A percentile compares a stretch with the other conserved stretches of the same genome.
These are phyloP conservation scores for Ceratocystis diversiconidia DNA, from an alignment of 2,329 filamentous ascomycete species.

Conservation along the genomic window DNA sequence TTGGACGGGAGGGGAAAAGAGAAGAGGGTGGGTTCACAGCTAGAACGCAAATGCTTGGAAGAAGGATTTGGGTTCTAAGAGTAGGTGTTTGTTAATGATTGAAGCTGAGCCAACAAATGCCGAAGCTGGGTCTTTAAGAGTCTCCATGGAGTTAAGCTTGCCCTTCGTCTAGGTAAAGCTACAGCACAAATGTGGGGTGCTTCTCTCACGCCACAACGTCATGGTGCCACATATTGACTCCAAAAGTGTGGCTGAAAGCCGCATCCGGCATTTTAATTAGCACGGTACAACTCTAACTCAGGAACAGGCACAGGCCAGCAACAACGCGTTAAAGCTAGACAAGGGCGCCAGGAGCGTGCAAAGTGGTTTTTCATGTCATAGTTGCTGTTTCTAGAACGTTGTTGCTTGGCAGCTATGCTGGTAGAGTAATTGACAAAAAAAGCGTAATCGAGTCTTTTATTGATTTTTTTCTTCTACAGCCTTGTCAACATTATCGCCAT, in stretches of 20 bases:
- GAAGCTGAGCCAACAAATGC: no score
- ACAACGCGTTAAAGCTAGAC: not conserved
- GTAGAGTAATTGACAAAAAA: not conserved
- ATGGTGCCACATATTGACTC: not conserved
- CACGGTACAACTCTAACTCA: not conserved
- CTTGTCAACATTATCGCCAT: not conserved
- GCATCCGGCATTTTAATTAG: not conserved
- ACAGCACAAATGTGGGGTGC: not conserved
- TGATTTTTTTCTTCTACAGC: not conserved
- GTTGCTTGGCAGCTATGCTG: not conserved
- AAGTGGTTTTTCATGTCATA: constrained; percentile 9
- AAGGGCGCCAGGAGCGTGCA: constrained; percentile 7
- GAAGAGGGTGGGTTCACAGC: not conserved
- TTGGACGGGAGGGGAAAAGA: not conserved
- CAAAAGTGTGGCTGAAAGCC: not conserved
- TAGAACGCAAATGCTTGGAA: no score
- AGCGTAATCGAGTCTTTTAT: not conserved
- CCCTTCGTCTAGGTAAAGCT: not conserved
- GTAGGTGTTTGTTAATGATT: no score
- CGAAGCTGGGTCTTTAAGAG: no score
- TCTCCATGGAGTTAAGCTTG: no score
- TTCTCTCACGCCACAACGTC: constrained; percentile 1
- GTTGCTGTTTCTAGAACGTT: not conserved
- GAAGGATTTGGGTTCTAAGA: no score
- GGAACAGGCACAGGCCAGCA: not conserved